Conservation (phyloP, 495 filamentous ascomycete species). For the Gamarada debralockiae region DNA sequence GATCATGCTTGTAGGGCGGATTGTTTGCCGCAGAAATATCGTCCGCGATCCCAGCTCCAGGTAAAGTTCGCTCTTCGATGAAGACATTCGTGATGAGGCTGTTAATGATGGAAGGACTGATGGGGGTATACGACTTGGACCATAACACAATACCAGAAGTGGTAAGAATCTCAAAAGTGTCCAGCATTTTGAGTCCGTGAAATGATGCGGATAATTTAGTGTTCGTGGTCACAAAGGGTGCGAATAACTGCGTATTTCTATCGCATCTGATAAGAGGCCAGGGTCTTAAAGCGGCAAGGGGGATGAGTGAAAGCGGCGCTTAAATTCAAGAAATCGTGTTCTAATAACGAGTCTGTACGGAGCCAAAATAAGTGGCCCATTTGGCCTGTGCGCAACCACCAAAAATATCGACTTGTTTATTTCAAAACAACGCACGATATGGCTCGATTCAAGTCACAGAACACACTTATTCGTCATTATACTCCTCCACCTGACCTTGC, state of each 20-base stretch:
- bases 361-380: too few species aligned
- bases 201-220: not conserved
- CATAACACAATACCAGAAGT: slow-evolving; percentile 96
- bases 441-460: too few species aligned
- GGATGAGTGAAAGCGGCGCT: not conserved
- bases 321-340: not conserved
- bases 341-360: too few species aligned
- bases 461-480: not conserved
- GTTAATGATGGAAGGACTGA: slow-evolving; percentile 82
- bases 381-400: too few species aligned
- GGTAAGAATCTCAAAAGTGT: slow-evolving; percentile 92
- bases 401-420: too few species aligned
- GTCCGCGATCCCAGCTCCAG: slow-evolving; percentile 54
- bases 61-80: slow-evolving; percentile 82
- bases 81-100: slow-evolving; percentile 94
- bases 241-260: not conserved
- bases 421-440: too few species aligned
- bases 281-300: not conserved
- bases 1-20: slow-evolving; percentile 81
- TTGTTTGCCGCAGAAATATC: slow-evolving; percentile 54
- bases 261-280: too few species aligned
- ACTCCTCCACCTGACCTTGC: slow-evolving; percentile 4
- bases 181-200: slow-evolving; percentile 61
- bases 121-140: slow-evolving; percentile 80
- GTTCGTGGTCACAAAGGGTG: not conserved